Evolutionary conservation across 352 stramenopile species (phyloP).

Genomic region (Phytophthora boehmeriae): DNA sequence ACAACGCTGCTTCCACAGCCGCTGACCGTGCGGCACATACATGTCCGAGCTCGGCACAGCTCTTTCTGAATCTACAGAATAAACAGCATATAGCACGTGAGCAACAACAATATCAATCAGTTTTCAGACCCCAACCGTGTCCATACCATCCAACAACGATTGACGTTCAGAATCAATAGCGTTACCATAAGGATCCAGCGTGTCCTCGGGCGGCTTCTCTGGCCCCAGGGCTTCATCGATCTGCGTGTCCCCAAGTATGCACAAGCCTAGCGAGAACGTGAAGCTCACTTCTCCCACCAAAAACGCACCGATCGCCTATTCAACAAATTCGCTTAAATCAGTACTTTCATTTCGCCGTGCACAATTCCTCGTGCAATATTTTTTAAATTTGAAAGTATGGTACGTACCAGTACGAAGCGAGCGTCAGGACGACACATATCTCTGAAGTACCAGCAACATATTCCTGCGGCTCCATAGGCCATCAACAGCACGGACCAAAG

Average conservation of each 20-base stretch:
- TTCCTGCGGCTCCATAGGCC: constrained; percentile 56
- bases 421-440: constrained; percentile 77
- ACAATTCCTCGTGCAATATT: too few relatives aligned
- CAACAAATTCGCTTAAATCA: neutral
- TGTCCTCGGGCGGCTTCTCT: constrained; percentile 27
- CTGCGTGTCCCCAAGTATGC: constrained; percentile 57
- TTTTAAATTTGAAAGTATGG: too few relatives aligned
- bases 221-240: constrained; percentile 36
- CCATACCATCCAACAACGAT: constrained; percentile 77
- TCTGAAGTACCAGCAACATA: constrained; percentile 73
- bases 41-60: constrained; percentile 76
- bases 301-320: constrained; percentile 55
- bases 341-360: neutral
- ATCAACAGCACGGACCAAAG: constrained; percentile 79
- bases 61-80: constrained; percentile 50
- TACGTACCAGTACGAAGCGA: constrained; percentile 73
- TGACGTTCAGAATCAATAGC: constrained; percentile 73
- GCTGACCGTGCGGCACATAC: constrained; percentile 78
- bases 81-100: constrained; percentile 13
- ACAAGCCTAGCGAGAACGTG: constrained; percentile 73
- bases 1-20: constrained; percentile 80
- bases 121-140: neutral
- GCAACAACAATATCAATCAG: constrained; percentile 5
- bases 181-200: constrained; percentile 69
- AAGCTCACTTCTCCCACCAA: constrained; percentile 78